Base-by-base conservation (phyloP, 805 yeast genomes). In the Saccharomycopsis sp. region DNA sequence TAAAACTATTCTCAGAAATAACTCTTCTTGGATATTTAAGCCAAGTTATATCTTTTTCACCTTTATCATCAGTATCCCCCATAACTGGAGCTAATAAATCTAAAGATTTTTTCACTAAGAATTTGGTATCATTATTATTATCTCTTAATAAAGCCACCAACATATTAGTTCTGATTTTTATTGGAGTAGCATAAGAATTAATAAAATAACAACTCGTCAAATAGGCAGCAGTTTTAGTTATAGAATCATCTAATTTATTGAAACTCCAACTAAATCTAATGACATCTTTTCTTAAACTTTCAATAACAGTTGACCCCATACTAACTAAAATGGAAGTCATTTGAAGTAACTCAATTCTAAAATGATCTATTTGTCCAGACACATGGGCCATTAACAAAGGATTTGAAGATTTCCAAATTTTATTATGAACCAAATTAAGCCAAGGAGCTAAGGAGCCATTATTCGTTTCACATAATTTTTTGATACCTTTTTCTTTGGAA, bases 231-330 rank as follows among this genome's bases (percentile, higher is more conserved):
- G 87, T 95, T 54, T 92, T 92, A 20, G 94, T 76, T 37, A 87
- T 72, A 39, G 78, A 71, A 55, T 92, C 99, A 47, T 88, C 96
- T 21, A 88, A 61, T 50, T 86, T 85, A 53, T 92, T 79, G 53
- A 79, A 83, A 49, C 84, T 82, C 98, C 98, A 92, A 50, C 87
- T 82, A 62, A 87, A 92, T 56, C 85, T 86, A 57, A 92, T 85
- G 33, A 94, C 75, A 50, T 88, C 95, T 54, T 87, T 89, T 31
- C 84, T 69, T 47, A 74, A 69, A 13, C 74, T 80, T 5, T 70
- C 62, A 21, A 85, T 68, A 6, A 67, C 58, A 0, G 62, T 57
- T 0, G 94, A 76, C 1, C 84, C 78, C 58, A 75, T 72, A 52
- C 77, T 78, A 21, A 87, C 73, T 34, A 92, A 61, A 34, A 82